phyloP scores from a whole-genome alignment of 306 rosid genomes.

The Pterocarpus santalinus region DNA sequence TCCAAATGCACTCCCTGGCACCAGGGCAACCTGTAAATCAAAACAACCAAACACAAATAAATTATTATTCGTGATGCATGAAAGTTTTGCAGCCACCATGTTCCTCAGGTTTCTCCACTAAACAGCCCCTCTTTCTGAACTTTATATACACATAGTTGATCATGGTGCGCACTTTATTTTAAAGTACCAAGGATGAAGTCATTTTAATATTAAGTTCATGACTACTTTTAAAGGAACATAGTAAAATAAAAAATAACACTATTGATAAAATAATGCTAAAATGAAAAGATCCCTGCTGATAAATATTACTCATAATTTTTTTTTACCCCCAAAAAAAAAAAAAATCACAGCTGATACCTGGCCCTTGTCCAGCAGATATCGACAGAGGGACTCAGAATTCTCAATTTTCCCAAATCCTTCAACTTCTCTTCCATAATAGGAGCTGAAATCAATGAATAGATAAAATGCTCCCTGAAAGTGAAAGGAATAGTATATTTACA shows the following conservation, averaged over 20 bases:
- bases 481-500: slow-evolving; percentile 3
- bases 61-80: background rate
- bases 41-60: slow-evolving; percentile 9
- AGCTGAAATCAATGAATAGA: slow-evolving; percentile 83
- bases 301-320: background rate
- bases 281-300: background rate
- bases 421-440: slow-evolving; percentile 75
- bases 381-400: slow-evolving; percentile 78
- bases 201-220: background rate
- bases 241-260: background rate
- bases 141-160: background rate
- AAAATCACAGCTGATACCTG: slow-evolving; percentile 58
- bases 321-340: background rate
- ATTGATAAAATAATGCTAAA: background rate
- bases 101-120: background rate
- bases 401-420: slow-evolving; percentile 82
- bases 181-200: background rate
- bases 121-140: background rate
- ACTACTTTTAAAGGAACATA: background rate
- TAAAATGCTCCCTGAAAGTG: slow-evolving; percentile 90
- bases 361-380: slow-evolving; percentile 75
- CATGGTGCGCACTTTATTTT: background rate
- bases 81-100: background rate
- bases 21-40: slow-evolving; percentile 78
- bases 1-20: slow-evolving; percentile 88